Base-by-base conservation (phyloP, 371 early-diverging fungal species). In the Apophysomyces ossiformis region DNA sequence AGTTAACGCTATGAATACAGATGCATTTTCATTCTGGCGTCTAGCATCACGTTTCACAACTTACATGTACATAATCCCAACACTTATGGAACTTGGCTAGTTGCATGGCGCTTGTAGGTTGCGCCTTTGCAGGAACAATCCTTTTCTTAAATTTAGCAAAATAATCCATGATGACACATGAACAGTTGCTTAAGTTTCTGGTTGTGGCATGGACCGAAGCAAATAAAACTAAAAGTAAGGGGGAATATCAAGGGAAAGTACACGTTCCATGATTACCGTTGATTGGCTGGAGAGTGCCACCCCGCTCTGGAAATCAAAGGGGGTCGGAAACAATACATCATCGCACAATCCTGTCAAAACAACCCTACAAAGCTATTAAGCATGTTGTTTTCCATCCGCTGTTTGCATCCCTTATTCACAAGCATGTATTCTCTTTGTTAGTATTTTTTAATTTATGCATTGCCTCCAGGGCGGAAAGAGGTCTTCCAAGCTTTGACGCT, bases 71-170 rank as follows among this genome's bases (percentile, higher is more conserved):
- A 44, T 85, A 81, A 12, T 85, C 85, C 94, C 94, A 94, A 21
- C 88, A 89, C 63, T 89, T 88, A 70, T 90, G 87, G 67, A 94
- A 93, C 63, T 87, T 88, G 18, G 85, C 87, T 57, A 91, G 77
- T 59, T 90, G 92, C 77, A 87, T 84, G 21, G 89, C 84, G 44
- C 83, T 78, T 21, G 85, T 87, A 9, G 91, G 83, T 62, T 85
- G 87, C 8, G 77, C 75, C 77, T 86, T 89, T 13, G 89, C 88
- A 58, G 88, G 79, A 4, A 84, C 84, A 41, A 91, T 84, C 64
- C 86, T 79, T 64, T 87, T 83, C 68, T 84, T 90, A 61, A 89
- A 84, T 57, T 85, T 86, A n/a, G 88, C 65, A 75, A 89, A 89
- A 70, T 87, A 89, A 66, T 89, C 88, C 88, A 89, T 89, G 54